A percentile compares a stretch with the other conserved stretches of the same genome.
Conservation (phyloP, 805 yeast species). For the Saccharomycopsis sp. region DNA sequence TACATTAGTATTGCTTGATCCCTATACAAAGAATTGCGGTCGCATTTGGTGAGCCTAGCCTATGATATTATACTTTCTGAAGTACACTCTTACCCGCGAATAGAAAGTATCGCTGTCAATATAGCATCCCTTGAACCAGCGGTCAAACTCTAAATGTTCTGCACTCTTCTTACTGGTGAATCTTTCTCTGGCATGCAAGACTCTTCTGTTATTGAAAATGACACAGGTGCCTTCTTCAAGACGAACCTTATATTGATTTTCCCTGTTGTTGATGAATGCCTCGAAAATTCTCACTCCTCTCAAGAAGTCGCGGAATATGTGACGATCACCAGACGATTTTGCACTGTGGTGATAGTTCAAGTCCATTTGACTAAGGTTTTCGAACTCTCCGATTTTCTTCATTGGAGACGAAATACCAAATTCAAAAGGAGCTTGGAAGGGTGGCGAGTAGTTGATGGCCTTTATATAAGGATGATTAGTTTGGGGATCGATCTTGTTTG, state of each 20-base stretch:
- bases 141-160: conserved; percentile 36
- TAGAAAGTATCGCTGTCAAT: conserved; percentile 63
- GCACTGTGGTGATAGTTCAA: conserved; percentile 24
- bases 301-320: conserved; percentile 44
- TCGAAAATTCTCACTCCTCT: conserved; percentile 57
- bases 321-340: conserved; percentile 33
- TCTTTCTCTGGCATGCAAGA: conserved; percentile 55
- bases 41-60: too few species aligned
- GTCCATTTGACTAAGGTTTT: conserved; percentile 19
- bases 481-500: conserved; percentile 20
- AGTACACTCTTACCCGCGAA: conserved; percentile 43
- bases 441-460: conserved; percentile 71
- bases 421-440: conserved; percentile 76
- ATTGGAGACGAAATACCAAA: conserved; percentile 39
- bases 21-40: neutral
- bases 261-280: conserved; percentile 42
- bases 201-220: conserved; percentile 63
- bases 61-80: conserved; percentile 22
- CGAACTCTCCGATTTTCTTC: conserved; percentile 23
- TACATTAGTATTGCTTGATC: too few species aligned
- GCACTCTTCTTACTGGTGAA: conserved; percentile 29
- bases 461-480: conserved; percentile 35
- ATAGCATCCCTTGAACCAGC: conserved; percentile 75
- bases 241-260: conserved; percentile 47
- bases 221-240: conserved; percentile 56